Evolutionary conservation across 225 moss, liverwort and hornwort species (phyloP).

Genomic region (Physcomitrellopsis africana): DNA sequence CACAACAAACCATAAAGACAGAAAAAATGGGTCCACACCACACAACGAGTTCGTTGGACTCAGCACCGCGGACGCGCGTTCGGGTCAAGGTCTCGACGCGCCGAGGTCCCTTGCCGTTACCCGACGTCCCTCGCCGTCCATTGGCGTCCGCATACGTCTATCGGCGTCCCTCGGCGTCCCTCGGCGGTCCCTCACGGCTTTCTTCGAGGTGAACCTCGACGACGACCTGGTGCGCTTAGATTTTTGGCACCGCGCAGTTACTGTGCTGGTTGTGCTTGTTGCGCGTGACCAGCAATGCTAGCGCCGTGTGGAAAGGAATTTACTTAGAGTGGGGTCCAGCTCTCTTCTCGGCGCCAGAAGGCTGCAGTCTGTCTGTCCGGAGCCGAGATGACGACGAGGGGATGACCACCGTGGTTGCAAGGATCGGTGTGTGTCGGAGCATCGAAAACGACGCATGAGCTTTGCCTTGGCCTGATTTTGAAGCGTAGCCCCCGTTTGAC

Average conservation of each 20-base stretch:
- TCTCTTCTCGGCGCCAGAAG: slow-evolving; percentile 40
- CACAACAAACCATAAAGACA: no score
- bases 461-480: not conserved
- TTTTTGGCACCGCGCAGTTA: slow-evolving; percentile 16
- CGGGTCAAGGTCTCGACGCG: no score
- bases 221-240: slow-evolving; percentile 14
- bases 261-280: slow-evolving; percentile 29
- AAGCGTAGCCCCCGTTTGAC: not conserved
- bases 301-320: slow-evolving; percentile 36
- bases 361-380: slow-evolving; percentile 56
- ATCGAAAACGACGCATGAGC: no score
- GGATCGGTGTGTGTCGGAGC: slow-evolving; percentile 25
- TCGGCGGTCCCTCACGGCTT: no score
- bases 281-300: slow-evolving; percentile 25
- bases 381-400: slow-evolving; percentile 45
- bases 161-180: no score
- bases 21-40: no score
- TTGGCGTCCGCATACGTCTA: no score
- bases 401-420: slow-evolving; percentile 40
- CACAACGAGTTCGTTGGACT: no score
- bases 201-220: no score
- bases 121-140: no score
- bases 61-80: no score
- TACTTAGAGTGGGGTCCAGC: slow-evolving; percentile 24
- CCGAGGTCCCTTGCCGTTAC: no score